Conservation (phyloP, 2,329 filamentous ascomycete species). For the Verruconis gallopava region DNA sequence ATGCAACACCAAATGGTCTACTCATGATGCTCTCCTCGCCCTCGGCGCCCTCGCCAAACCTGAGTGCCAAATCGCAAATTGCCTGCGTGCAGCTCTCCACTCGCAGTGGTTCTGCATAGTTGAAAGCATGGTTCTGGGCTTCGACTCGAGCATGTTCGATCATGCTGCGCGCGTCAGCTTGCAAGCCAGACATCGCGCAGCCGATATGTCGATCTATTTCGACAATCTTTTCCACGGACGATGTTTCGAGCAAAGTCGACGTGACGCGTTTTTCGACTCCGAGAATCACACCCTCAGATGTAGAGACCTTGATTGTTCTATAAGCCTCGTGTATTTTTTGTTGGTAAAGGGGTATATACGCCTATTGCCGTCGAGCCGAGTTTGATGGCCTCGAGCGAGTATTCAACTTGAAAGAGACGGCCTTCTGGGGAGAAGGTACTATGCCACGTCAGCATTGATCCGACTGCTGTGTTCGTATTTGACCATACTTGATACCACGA, state of each 20-base stretch:
- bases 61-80: conserved; percentile 90
- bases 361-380: conserved; percentile 96
- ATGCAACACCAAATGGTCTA: conserved; percentile 87
- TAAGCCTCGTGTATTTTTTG: conserved; percentile 11
- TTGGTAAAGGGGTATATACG: conserved; percentile 33
- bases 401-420: conserved; percentile 99
- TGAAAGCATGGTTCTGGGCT: conserved; percentile 92
- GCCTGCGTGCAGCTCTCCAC: conserved; percentile 98
- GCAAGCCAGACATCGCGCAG: conserved; percentile 95
- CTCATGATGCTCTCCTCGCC: conserved; percentile 99
- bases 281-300: conserved; percentile 85
- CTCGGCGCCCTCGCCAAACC: conserved; percentile 94
- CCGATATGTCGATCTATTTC: conserved; percentile 98
- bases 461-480: conserved; percentile 9
- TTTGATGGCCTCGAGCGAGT: conserved; percentile 99
- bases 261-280: conserved; percentile 99
- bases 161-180: conserved; percentile 95
- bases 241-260: conserved; percentile 91
- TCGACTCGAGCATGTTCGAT: conserved; percentile 97
- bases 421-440: conserved; percentile 99
- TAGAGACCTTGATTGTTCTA: conserved; percentile 53
- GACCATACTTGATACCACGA: conserved; percentile 84
- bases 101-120: conserved; percentile 89
- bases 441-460: conserved; percentile 18
- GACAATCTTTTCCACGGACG: conserved; percentile 98